These are phyloP conservation scores for Aspergillus ostianus DNA, from an alignment of 495 filamentous ascomycete species.

Conservation along the genomic window DNA sequence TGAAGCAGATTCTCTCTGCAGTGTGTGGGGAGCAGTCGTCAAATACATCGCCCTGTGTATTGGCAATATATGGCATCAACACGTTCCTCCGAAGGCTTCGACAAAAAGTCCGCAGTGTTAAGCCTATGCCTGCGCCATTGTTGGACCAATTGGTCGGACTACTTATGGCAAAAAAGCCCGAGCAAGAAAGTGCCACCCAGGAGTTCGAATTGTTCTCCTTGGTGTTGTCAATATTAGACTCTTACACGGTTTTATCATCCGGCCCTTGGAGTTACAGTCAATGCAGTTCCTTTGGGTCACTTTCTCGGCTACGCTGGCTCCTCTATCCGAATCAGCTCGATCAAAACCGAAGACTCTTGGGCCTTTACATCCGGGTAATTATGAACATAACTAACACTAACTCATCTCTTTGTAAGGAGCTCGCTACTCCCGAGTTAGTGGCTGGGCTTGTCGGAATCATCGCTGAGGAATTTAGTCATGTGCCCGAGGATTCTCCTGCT, in stretches of 20 bases:
- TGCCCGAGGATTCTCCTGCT: slow-evolving; percentile 40
- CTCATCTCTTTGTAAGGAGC: slow-evolving; percentile 59
- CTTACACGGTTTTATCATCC: slow-evolving; percentile 39
- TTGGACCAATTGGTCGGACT: slow-evolving; percentile 28
- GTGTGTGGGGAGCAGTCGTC: slow-evolving; percentile 21
- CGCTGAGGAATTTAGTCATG: slow-evolving; percentile 35
- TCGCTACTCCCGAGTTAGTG: slow-evolving; percentile 59
- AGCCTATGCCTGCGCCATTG: slow-evolving; percentile 24
- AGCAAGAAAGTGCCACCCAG: slow-evolving; percentile 1
- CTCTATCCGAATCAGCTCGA: slow-evolving; percentile 19
- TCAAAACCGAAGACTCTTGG: slow-evolving; percentile 22
- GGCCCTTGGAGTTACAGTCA: slow-evolving; percentile 23
- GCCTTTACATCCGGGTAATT: slow-evolving; percentile 62
- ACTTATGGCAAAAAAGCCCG: slow-evolving; percentile 19
- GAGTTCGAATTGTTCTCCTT: slow-evolving; percentile 27
- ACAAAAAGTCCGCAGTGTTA: slow-evolving; percentile 26
- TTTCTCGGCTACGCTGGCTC: slow-evolving; percentile 31
- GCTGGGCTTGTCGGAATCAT: slow-evolving; percentile 54
- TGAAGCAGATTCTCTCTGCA: slow-evolving; percentile 21
- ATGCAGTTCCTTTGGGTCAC: slow-evolving; percentile 23
- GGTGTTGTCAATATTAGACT: slow-evolving; percentile 64
- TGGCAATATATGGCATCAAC: slow-evolving; percentile 34
- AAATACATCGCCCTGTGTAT: slow-evolving; percentile 31
- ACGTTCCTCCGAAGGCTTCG: slow-evolving; percentile 27
- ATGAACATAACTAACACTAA: slow-evolving; percentile 90